Evolutionary conservation across 2,329 filamentous ascomycete species (phyloP), one percentile per base, ranked within the genome.

Genomic region (Trichoderma endophyticum): DNA sequence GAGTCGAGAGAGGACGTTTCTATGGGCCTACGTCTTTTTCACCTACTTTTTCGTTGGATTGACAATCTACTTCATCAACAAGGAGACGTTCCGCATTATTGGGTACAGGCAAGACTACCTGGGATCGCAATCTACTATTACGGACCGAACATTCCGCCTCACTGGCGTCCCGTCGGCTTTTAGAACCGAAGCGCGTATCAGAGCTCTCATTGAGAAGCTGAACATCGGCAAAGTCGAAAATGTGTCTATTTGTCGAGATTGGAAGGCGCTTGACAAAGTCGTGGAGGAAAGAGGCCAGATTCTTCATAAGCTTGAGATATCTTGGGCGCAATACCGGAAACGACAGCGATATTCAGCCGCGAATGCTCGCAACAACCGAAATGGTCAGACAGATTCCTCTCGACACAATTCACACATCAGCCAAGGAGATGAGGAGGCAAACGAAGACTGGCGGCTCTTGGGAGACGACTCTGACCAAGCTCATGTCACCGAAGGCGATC

Each of bases 1-100:
- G 69, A 80, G 79, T 63, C 79, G 77, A 64, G 79, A 81, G 51
- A 76, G 70, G 12, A 74, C 77, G 8, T 97, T 95, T 77, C 84
- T 98, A 1, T 98, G 95, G 94, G 93, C 95, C 77, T 98, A 98
- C 78, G 88, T 97, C 15, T 86, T 93, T n/a, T 99, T 99, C 77
- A 93, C 94, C 1, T 99, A 98, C 83, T 86, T 98, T 65, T 99
- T 98, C 81, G 95, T 92, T 6, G 89, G 85, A 2, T 83, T 98
- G 56, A 92, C 93, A 0, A 84, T 98, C 14, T 97, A 95, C 79
- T 88, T 95, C 76, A 90, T 98, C 77, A 90, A 95, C 72, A 87
- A 88, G 56, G 92, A 97, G 82, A 98, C 96, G 0, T 89, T 92
- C 75, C 92, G 90, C 72, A 92, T 99, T 67, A 97, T 98, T 75